phyloP scores from a whole-genome alignment of 345 rosid genomes.

The Gynandropsis gynandra region DNA sequence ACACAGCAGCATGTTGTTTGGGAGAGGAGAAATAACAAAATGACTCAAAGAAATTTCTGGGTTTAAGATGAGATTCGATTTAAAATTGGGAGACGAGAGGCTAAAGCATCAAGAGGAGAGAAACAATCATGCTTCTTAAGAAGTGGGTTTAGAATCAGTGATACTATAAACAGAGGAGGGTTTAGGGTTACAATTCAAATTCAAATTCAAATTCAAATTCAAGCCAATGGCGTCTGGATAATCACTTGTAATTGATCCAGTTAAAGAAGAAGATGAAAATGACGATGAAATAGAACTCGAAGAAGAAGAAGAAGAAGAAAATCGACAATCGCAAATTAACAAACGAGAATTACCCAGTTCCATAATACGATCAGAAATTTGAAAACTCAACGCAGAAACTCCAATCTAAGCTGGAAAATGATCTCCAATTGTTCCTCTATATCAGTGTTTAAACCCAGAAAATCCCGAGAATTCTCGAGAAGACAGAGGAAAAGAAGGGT shows the following conservation, averaged over 20 bases:
- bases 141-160: slow-evolving; percentile 6
- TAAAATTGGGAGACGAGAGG: slow-evolving; percentile 7
- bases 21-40: slow-evolving; percentile 14
- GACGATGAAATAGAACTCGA: slow-evolving; percentile 11
- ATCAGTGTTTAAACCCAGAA: slow-evolving; percentile 19
- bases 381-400: neutral
- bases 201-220: slow-evolving; percentile 15
- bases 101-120: neutral
- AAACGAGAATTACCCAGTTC: slow-evolving; percentile 42
- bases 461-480: slow-evolving; percentile 10
- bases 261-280: slow-evolving; percentile 23
- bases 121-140: slow-evolving; percentile 18
- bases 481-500: slow-evolving; percentile 19
- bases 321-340: slow-evolving; percentile 20
- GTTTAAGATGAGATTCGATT: slow-evolving; percentile 6
- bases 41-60: slow-evolving; percentile 4
- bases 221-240: slow-evolving; percentile 34
- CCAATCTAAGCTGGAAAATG: neutral
- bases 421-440: no score
- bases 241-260: slow-evolving; percentile 28
- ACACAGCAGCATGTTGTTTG: slow-evolving; percentile 33
- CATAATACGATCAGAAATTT: slow-evolving; percentile 28
- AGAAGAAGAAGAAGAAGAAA: slow-evolving; percentile 16
- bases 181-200: slow-evolving; percentile 18
- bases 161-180: slow-evolving; percentile 18